Base-by-base conservation (phyloP, 2,329 filamentous ascomycete genomes). In the Neofusicoccum cordaticola region DNA sequence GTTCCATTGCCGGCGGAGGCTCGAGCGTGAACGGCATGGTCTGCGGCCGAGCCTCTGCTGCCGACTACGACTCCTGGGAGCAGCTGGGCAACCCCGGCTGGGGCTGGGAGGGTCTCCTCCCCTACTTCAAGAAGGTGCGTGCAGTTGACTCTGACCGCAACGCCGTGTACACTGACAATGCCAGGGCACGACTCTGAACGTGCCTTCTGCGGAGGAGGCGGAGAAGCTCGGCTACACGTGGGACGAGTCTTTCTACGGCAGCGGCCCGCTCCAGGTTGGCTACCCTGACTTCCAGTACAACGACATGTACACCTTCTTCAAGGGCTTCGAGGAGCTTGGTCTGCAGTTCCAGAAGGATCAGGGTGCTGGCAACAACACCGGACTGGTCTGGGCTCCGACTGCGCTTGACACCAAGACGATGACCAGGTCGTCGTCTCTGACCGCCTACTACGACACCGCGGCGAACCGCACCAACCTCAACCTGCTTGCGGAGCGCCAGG, bases 71-170 rank as follows among this genome's bases (percentile, higher is more conserved):
- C 72, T 80, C 80, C 0, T 89, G 86, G 86, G 83, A 81, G 52
- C 73, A 77, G 35, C 73, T 89, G 9, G 86, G 86, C 0, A 88
- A 88, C 68, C 64, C 68, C 1, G 86, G 85, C 1, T 89, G 86
- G 86, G 78, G 80, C 0, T 88, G 84, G 84, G 75, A 84, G 45
- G 78, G 77, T 0, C 27, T 75, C 2, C 47, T 61, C 1, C 68
- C 68, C 1, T 76, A 75, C 62, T 68, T 72, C 19, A 60, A 60
- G n/a, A 60, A 60, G 39, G 53, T 56, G 27, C n/a, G 35, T 22
- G n/a, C 22, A 67, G 70, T 8, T 66, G 69, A 4, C 12, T 31
- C 13, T 8, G 19, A n/a, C 19, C 22, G 7, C 27, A 7, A 1
- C 11, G 9, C 8, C 15, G 8, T 4, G 3, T 11, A 42, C 11